Conservation (phyloP, 345 rosid genomes). For the Eucalyptus albens region DNA sequence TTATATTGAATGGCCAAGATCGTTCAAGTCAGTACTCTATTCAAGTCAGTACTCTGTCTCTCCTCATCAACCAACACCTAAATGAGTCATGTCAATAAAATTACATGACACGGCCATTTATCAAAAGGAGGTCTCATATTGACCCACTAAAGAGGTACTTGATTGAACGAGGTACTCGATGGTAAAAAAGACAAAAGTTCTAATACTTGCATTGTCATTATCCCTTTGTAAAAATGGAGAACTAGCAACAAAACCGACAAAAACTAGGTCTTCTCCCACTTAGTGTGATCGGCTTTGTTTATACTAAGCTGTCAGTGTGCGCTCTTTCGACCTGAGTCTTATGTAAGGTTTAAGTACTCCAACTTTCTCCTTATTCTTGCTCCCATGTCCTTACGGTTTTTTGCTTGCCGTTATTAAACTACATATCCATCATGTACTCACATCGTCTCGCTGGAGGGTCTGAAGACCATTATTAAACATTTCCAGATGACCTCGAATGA, state of each 20-base stretch:
- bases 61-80: background rate
- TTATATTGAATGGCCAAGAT: background rate
- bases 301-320: background rate
- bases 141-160: background rate
- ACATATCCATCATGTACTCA: background rate
- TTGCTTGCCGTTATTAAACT: background rate
- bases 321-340: background rate
- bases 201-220: background rate
- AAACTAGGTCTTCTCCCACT: background rate
- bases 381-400: background rate
- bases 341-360: background rate
- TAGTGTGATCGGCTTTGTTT: background rate
- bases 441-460: background rate
- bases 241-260: background rate
- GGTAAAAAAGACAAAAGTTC: background rate
- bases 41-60: background rate
- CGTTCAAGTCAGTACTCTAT: background rate
- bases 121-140: background rate
- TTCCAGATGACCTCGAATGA: background rate
- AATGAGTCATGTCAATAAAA: background rate
- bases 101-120: background rate
- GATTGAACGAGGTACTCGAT: background rate
- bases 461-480: background rate
- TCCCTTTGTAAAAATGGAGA: background rate
- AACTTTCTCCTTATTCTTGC: background rate